Evolutionary conservation across 2,329 filamentous ascomycete genomes (phyloP), one percentile per base, ranked within the genome.

Genomic region (Monosporascus sp.): DNA sequence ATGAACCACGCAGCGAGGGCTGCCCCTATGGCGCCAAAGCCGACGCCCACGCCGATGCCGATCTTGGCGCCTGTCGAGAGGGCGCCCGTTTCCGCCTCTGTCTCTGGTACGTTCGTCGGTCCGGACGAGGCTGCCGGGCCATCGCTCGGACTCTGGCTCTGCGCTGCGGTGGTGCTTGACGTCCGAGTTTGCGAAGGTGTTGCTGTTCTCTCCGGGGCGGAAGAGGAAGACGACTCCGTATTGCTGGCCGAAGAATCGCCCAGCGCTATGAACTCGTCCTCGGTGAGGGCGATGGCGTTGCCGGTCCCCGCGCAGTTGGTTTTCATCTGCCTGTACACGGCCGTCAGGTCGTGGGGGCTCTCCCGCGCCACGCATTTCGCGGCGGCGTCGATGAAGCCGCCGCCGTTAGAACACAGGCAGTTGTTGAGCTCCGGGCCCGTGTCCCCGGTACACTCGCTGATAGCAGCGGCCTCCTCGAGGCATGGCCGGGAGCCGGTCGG

Each of bases 361-460:
- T 61, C 37, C 17, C 60, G 54, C 7, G 73, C 77, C 14, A 82
- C 62, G 57, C 79, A 82, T 14, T 56, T 58, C 3, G 78, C 79
- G 2, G 76, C 61, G 37, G 70, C 70, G 20, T 72, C 74, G 55
- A 81, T 67, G 62, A 81, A 82, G 57, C 74, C 68, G 51, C 74
- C 74, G 35, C 70, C 66, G 57, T 81, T 79, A 56, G 64, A 63
- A 61, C 79, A 82, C 2, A 81, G 69, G 51, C 79, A 82, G 2
- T 62, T 50, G 58, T 82, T 81, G 56, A 80, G 67, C 31, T 71
- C 65, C 0, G 60, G 45, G 3, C 70, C 68, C 0, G 71, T 72
- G 20, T 62, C 60, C 18, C 73, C 74, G 5, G 66, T 65, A 65
- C 79, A 82, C 5, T 64, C 59, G 17, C 72, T 73, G 20, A 54